Percentiles rank a stretch among this genome's conserved stretches.
Evolutionary conservation across 805 yeast species (phyloP).

Genomic region (Candida boidinii): DNA sequence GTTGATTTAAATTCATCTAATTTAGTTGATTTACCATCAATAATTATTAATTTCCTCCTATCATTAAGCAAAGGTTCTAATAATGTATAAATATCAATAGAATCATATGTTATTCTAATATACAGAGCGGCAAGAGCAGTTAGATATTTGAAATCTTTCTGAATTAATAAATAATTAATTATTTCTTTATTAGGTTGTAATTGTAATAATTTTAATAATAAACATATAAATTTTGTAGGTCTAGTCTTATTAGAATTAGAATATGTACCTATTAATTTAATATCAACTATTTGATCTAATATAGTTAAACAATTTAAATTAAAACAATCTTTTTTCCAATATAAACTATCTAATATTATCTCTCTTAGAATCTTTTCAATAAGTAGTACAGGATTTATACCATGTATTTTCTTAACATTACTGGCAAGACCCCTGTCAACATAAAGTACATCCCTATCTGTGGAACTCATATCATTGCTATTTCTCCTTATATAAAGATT

Average conservation of each 20-base stretch:
- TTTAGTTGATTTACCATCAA: constrained; percentile 21
- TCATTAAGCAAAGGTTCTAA: constrained; percentile 56
- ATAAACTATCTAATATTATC: constrained; percentile 44
- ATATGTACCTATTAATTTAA: constrained; percentile 42
- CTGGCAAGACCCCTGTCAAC: constrained; percentile 27
- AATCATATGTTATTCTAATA: constrained; percentile 36
- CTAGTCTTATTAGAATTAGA: constrained; percentile 31
- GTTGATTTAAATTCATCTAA: no score
- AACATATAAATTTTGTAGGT: constrained; percentile 69
- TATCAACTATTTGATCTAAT: constrained; percentile 36
- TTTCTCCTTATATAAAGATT: no score
- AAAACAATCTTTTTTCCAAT: constrained; percentile 51
- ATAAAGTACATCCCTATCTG: no score
- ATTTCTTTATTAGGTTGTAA: constrained; percentile 59
- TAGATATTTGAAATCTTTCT: constrained; percentile 69
- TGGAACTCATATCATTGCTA: no score
- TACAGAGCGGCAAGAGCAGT: constrained; percentile 66
- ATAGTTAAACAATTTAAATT: constrained; percentile 33
- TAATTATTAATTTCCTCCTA: constrained; percentile 57
- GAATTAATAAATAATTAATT: constrained; percentile 42
- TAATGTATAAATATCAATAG: constrained; percentile 35
- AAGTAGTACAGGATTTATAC: constrained; percentile 39
- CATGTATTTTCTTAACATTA: constrained; percentile 25
- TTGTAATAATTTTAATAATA: constrained; percentile 70
- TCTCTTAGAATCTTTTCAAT: constrained; percentile 53